Conservation (phyloP, 176 grass and related monocot genomes). For the Ensete ventricosum region DNA sequence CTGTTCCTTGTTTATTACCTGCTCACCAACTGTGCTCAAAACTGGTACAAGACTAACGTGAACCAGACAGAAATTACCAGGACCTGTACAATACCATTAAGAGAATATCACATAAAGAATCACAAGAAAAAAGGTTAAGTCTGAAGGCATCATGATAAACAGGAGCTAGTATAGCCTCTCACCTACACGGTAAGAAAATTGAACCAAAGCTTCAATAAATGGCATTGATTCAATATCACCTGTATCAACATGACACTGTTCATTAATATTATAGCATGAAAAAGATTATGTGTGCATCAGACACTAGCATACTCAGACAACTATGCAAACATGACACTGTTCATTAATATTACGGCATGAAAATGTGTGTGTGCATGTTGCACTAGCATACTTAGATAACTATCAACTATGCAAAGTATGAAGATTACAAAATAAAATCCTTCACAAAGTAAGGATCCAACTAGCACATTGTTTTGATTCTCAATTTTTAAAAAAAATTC, state of each 20-base stretch:
- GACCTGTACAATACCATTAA: constrained; percentile 13
- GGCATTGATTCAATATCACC: constrained; percentile 43
- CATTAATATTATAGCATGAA: too few relatives aligned
- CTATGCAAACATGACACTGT: too few relatives aligned
- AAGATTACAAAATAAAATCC: neutral
- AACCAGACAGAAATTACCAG: constrained; percentile 32
- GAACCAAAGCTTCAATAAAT: constrained; percentile 45
- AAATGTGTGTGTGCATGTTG: too few relatives aligned
- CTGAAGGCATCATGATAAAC: neutral
- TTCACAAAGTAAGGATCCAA: neutral
- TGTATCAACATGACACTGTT: constrained; percentile 1
- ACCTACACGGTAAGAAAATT: constrained; percentile 46
- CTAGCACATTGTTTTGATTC: neutral
- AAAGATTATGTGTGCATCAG: too few relatives aligned
- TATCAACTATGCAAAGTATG: too few relatives aligned
- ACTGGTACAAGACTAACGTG: constrained; percentile 40
- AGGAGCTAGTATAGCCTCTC: neutral
- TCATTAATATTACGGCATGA: too few relatives aligned
- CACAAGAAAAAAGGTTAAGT: neutral
- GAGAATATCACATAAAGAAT: neutral
- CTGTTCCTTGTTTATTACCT: constrained; percentile 10
- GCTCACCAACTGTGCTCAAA: constrained; percentile 41
- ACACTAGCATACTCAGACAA: too few relatives aligned
- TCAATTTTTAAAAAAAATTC: neutral
- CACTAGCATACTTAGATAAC: too few relatives aligned